phyloP scores from a whole-genome alignment of 352 stramenopile species.

The Globisporangium megalacanthum region DNA sequence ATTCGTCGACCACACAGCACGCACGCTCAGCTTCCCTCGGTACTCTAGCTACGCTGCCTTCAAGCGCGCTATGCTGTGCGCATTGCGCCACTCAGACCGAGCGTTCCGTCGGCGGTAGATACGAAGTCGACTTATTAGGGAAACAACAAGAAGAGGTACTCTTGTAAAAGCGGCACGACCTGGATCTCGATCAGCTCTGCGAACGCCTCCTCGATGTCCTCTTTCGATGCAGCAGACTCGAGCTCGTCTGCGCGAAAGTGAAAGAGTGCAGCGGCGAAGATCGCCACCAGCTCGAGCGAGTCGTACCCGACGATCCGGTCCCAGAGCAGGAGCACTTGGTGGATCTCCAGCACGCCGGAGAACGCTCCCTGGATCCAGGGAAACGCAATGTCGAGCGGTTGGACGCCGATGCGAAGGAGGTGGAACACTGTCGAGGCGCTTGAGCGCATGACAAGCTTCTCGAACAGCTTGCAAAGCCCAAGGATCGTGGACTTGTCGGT shows the following conservation, averaged over 20 bases:
- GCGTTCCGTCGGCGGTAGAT: conserved; percentile 28
- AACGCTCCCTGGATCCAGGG: conserved; percentile 78
- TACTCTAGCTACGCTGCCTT: conserved; percentile 57
- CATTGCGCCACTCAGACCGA: conserved; percentile 31
- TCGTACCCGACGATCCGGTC: conserved; percentile 72
- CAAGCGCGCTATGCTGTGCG: conserved; percentile 32
- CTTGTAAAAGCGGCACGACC: conserved; percentile 58
- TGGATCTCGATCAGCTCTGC: conserved; percentile 65
- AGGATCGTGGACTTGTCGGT: conserved; percentile 52
- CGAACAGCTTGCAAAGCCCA: conserved; percentile 69
- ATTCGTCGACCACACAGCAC: conserved; percentile 26
- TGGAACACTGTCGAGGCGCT: conserved; percentile 49
- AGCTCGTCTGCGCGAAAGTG: conserved; percentile 59
- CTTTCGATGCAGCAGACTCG: conserved; percentile 27
- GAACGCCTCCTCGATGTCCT: conserved; percentile 64
- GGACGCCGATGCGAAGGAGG: conserved; percentile 48
- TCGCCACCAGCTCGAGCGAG: conserved; percentile 56
- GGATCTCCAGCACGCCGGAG: conserved; percentile 66
- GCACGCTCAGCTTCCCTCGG: conserved; percentile 37
- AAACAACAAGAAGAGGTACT: conserved; percentile 57
- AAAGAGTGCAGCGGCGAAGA: conserved; percentile 69
- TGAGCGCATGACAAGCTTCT: conserved; percentile 52
- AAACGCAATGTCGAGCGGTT: conserved; percentile 68
- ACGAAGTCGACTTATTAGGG: conserved; percentile 6
- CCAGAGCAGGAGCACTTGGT: conserved; percentile 74